phyloP scores from a whole-genome alignment of 805 yeast species.

The Candida oleophila region DNA sequence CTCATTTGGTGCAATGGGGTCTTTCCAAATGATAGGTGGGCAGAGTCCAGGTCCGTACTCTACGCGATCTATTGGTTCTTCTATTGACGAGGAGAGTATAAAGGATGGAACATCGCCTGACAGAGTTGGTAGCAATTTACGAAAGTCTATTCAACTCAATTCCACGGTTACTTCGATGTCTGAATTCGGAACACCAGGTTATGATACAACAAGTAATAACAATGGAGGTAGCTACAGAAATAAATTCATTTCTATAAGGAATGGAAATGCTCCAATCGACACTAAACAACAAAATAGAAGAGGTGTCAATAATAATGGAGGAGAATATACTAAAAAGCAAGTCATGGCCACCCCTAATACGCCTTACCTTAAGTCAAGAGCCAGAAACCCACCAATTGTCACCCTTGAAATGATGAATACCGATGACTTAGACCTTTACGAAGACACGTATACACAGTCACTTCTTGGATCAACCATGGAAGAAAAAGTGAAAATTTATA shows the following conservation, averaged over 20 bases:
- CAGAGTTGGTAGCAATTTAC: neutral
- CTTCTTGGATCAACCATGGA: constrained; percentile 41
- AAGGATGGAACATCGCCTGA: constrained; percentile 6
- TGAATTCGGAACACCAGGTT: neutral
- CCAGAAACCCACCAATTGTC: constrained; percentile 28
- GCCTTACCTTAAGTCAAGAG: neutral
- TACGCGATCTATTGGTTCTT: constrained; percentile 3
- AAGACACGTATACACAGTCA: constrained; percentile 38
- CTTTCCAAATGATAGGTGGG: neutral
- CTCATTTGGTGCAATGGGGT: neutral
- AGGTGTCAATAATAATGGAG: neutral
- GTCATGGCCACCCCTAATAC: neutral
- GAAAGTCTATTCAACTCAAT: neutral
- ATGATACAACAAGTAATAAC: neutral
- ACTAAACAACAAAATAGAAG: neutral
- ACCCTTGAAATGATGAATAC: constrained; percentile 48
- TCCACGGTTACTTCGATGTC: neutral
- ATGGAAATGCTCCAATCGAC: neutral
- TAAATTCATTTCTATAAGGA: neutral
- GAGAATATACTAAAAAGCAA: neutral
- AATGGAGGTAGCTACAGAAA: neutral
- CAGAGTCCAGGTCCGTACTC: neutral
- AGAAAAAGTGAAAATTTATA: constrained; percentile 37
- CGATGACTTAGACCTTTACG: constrained; percentile 43
- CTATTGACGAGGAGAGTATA: constrained; percentile 2